phyloP scores from a whole-genome alignment of 202 grass and related monocot species.

The Eragrostis tef region DNA sequence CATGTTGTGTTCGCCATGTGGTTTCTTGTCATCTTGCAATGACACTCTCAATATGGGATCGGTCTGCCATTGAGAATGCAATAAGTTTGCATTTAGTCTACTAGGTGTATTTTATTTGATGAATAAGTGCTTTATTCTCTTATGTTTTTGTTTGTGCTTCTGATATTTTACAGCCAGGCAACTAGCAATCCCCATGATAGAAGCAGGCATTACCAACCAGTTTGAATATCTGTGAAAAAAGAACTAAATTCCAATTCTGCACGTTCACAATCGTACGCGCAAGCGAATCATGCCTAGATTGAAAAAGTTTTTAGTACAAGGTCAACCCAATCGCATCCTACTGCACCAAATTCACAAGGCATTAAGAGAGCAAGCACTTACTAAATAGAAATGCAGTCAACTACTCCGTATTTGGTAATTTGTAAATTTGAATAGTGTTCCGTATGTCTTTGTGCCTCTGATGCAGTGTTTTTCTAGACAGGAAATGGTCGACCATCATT shows the following conservation, averaged over 20 bases:
- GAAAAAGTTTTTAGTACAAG: not conserved
- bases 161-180: not conserved
- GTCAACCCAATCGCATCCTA: not conserved
- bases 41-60: not conserved
- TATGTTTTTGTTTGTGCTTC: not conserved
- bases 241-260: not conserved
- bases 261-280: not conserved
- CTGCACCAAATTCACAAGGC: not conserved
- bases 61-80: not conserved
- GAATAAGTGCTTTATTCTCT: not conserved
- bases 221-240: not conserved
- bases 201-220: not conserved
- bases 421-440: not conserved
- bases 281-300: not conserved
- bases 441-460: not conserved
- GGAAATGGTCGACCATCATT: too few relatives aligned
- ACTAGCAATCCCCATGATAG: not conserved
- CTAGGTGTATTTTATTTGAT: not conserved
- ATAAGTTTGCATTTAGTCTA: not conserved
- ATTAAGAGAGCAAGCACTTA: not conserved
- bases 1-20: not conserved
- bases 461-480: too few relatives aligned
- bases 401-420: not conserved
- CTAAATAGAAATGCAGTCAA: not conserved
- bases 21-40: not conserved